Conservation (phyloP, 148 eudicot genomes). For the Bassia scoparia region DNA sequence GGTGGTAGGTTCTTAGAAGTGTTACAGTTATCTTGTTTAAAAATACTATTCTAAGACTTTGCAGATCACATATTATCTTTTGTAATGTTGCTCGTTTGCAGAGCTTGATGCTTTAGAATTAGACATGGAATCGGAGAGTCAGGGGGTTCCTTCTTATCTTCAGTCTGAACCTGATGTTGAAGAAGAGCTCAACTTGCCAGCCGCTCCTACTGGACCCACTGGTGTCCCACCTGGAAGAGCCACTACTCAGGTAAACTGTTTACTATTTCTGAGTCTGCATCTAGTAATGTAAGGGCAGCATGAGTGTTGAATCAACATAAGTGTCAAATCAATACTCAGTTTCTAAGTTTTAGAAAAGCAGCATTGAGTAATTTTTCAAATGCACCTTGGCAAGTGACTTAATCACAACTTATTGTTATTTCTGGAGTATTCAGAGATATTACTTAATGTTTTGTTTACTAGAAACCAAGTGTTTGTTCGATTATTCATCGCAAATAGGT, state of each 20-base stretch:
- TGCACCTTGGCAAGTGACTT: neutral
- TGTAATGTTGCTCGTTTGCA: slow-evolving; percentile 21
- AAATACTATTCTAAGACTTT: neutral
- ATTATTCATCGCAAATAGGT: no score
- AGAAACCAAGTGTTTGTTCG: no score
- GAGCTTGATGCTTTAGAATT: slow-evolving; percentile 95
- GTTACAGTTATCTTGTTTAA: neutral
- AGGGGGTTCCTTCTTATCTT: slow-evolving; percentile 88
- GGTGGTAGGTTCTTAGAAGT: slow-evolving; percentile 57
- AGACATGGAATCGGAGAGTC: slow-evolving; percentile 87
- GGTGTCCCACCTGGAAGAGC: slow-evolving; percentile 61
- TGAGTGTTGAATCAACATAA: no score
- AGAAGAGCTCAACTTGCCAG: slow-evolving; percentile 76
- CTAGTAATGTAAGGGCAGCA: neutral
- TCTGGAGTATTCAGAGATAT: neutral
- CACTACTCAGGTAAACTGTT: slow-evolving; percentile 51
- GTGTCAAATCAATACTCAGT: no score
- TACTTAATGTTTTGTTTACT: neutral
- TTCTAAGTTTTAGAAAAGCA: no score
- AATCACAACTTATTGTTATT: neutral
- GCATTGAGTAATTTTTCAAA: no score
- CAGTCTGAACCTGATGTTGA: slow-evolving; percentile 78
- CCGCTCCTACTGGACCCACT: slow-evolving; percentile 69
- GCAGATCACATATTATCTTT: no score
- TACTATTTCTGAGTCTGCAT: neutral